A percentile compares a stretch with the other conserved stretches of the same genome.
Evolutionary conservation across 805 yeast genomes (phyloP).

Genomic region (Phaffomyces antillensis): DNA sequence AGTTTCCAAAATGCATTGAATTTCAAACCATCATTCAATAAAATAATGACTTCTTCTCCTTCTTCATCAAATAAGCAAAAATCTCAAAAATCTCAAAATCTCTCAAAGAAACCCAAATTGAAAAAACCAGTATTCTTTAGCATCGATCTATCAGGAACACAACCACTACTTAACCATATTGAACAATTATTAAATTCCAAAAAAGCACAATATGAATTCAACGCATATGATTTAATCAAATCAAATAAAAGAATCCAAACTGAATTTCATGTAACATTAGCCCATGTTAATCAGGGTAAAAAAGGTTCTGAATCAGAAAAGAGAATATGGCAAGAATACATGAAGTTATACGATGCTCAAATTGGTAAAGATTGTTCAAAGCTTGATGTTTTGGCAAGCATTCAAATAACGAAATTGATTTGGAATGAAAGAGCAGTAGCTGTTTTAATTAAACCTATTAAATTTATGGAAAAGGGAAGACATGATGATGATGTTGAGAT

Average conservation of each 20-base stretch:
- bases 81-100: neutral
- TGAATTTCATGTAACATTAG: conserved; percentile 61
- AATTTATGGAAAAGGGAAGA: conserved; percentile 6
- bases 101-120: neutral
- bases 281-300: conserved; percentile 36
- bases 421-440: conserved; percentile 50
- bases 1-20: conserved; percentile 28
- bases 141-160: conserved; percentile 26
- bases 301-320: conserved; percentile 22
- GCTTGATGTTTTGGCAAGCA: conserved; percentile 24
- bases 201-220: neutral
- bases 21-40: conserved; percentile 14
- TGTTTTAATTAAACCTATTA: conserved; percentile 34
- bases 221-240: conserved; percentile 17
- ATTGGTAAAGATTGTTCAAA: conserved; percentile 5
- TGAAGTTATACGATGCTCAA: conserved; percentile 6
- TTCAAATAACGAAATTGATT: conserved; percentile 38
- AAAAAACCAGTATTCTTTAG: conserved; percentile 39
- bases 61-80: conserved; percentile 1
- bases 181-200: conserved; percentile 3
- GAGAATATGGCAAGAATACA: conserved; percentile 23
- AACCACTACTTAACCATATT: conserved; percentile 8
- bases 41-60: conserved; percentile 4
- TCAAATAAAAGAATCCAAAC: conserved; percentile 35
- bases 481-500: conserved; percentile 6